Percentiles rank a stretch among this genome's conserved stretches.
These are phyloP conservation scores for Aspergillus campestris DNA, from an alignment of 495 filamentous ascomycete species.

Conservation along the genomic window DNA sequence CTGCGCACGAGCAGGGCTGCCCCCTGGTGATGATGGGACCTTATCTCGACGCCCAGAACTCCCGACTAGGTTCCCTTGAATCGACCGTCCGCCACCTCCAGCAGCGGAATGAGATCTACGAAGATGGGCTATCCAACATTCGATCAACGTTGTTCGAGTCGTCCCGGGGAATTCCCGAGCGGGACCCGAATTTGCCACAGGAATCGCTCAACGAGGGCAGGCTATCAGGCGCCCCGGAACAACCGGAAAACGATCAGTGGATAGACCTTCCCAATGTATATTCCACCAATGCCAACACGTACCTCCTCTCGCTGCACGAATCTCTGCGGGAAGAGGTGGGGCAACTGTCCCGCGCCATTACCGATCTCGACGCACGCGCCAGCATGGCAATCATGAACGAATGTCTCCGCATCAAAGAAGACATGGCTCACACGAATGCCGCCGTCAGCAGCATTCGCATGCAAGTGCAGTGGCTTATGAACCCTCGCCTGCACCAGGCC, in stretches of 20 bases:
- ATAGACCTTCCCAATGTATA: slow-evolving; percentile 16
- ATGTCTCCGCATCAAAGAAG: slow-evolving; percentile 56
- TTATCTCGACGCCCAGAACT: slow-evolving; percentile 48
- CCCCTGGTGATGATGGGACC: slow-evolving; percentile 52
- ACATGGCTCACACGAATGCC: slow-evolving; percentile 58
- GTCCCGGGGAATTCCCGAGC: slow-evolving; percentile 15
- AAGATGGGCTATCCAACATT: slow-evolving; percentile 45
- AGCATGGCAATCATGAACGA: slow-evolving; percentile 65
- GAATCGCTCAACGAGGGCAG: not conserved
- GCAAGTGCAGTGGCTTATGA: slow-evolving; percentile 65
- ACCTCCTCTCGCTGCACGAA: slow-evolving; percentile 60
- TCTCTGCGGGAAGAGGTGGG: slow-evolving; percentile 57
- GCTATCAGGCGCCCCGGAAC: not conserved
- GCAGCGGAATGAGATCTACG: slow-evolving; percentile 50
- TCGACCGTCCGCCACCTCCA: slow-evolving; percentile 47
- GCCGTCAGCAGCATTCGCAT: slow-evolving; percentile 54
- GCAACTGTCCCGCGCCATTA: slow-evolving; percentile 48
- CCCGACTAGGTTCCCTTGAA: slow-evolving; percentile 48
- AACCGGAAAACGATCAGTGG: slow-evolving; percentile 2
- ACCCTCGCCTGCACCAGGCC: slow-evolving; percentile 45
- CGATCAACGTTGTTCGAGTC: slow-evolving; percentile 32
- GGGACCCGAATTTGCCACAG: not conserved
- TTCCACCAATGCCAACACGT: slow-evolving; percentile 40
- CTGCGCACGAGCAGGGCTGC: slow-evolving; percentile 45
- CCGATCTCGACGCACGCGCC: slow-evolving; percentile 55